Evolutionary conservation across 2,329 filamentous ascomycete species (phyloP), one percentile per base, ranked within the genome.

Genomic region (Bipolaris gigantea): DNA sequence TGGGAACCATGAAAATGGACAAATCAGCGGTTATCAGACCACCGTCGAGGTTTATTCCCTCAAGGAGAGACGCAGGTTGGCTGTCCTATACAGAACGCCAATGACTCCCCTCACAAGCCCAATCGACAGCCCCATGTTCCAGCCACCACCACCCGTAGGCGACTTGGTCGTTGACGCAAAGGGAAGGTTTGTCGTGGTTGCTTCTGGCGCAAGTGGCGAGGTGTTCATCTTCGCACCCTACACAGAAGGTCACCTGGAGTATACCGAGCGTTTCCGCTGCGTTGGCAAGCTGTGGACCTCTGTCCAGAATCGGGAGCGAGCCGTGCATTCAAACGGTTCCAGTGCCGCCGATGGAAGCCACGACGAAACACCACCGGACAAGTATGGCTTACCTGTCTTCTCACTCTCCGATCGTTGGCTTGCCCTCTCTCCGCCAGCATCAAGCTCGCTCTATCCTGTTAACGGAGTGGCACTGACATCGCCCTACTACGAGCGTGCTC

Each of bases 241-340:
- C 41, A 50, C 60, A 27, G 66, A 67, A 40, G 65, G 59, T 19
- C 58, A 66, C 19, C 48, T 62, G 18, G 69, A 69, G n/a, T 65
- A 66, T 48, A 42, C 53, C 5, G 66, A 67, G 34, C 62, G 62
- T 7, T 88, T 85, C 67, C 78, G 79, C 54, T 97, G 92, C 65
- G 80, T 94, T 50, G 92, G 88, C 18, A 99, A 99, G 76, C 78
- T 95, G 16, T 99, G 94, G 94, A 97, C 94, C 0, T 87, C 86
- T 40, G 79, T 96, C 25, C 90, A 94, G 68, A 83, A 65, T 25
- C 70, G 73, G 30, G 69, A 75, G 48, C 66, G 70, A n/a, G 61
- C 55, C 1, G 51, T 61, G 10, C 69, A 67, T n/a, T 72, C 71
- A 1, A 70, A 66, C 46, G 61, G 70, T 1, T 73, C 74, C 2